Base-by-base conservation (phyloP, 495 filamentous ascomycete genomes). In the Trichoderma erinaceum region DNA sequence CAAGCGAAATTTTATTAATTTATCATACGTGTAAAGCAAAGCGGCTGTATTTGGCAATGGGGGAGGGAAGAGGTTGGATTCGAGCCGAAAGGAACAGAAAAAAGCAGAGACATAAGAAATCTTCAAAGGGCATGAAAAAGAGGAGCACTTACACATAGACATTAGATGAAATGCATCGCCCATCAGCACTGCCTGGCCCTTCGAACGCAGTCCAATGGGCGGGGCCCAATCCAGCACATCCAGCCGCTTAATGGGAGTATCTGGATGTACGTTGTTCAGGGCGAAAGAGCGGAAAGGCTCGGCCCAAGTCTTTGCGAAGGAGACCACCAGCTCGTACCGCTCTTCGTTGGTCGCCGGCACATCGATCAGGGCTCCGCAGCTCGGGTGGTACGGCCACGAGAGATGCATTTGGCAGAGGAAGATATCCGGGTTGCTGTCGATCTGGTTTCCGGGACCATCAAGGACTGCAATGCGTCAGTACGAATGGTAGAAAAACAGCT, bases 151-250 rank as follows among this genome's bases (percentile, higher is more conserved):
- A 89, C 87, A 85, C 70, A 81, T 83, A 0, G 83, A 79, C 87
- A 89, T 89, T 1, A 85, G 79, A 74, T 90, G 87, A 7, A 84
- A 79, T 0, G 87, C 85, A 75, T 89, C 88, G 4, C 87, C 86
- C 7, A 83, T 79, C 27, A 89, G 66, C 0, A 83, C 83, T 1
- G 86, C 76, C 43, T 78, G 72, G 1, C 85, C 82, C 1, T 21
- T 64, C 2, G 69, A 68, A 0, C 68, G 68, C 44, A 75, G 50
- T 68, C 41, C 74, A 69, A 61, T 73, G 69, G 74, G 73, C 38
- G 75, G 77, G 66, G 70, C 77, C 84, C 85, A 89, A 73, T 90
- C 88, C 29, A 81, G 81, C 7, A 89, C 71, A 32, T 77, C 77
- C 29, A 90, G 79, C 5, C 76, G 75, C 56, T 83, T 82, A 21